A percentile compares a stretch with the other conserved stretches of the same genome.
These are phyloP conservation scores for Russula vinacea DNA, from an alignment of 768 basidiomycete genomes.

Conservation along the genomic window DNA sequence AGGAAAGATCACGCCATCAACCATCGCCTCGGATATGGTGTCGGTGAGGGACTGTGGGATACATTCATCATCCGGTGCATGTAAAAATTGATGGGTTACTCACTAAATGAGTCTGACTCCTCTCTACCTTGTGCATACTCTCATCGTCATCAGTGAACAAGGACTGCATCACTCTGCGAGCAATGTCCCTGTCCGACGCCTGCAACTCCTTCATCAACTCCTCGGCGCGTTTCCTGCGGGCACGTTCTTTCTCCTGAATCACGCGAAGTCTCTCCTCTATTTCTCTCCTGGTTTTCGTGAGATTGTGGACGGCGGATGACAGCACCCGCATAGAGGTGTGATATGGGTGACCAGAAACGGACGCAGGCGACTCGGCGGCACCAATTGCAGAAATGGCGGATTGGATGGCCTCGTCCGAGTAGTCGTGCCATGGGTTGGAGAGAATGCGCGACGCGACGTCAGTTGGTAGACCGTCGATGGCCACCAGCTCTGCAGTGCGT, in stretches of 20 bases:
- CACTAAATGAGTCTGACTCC: conserved; percentile 60
- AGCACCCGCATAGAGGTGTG: conserved; percentile 65
- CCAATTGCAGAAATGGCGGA: conserved; percentile 53
- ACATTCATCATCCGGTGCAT: not conserved
- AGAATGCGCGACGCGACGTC: conserved; percentile 50
- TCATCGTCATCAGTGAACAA: conserved; percentile 54
- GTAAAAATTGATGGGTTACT: conserved; percentile 30
- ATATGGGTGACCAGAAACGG: conserved; percentile 53
- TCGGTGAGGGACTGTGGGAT: conserved; percentile 43
- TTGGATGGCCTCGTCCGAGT: conserved; percentile 72
- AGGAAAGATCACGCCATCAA: conserved; percentile 47
- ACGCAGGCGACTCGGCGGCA: conserved; percentile 46
- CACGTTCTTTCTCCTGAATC: conserved; percentile 59
- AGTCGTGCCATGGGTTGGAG: conserved; percentile 71
- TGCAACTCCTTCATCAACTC: conserved; percentile 55
- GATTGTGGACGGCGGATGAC: conserved; percentile 60
- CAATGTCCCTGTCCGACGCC: conserved; percentile 62
- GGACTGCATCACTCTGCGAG: conserved; percentile 61
- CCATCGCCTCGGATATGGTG: conserved; percentile 47
- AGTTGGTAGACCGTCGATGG: conserved; percentile 15
- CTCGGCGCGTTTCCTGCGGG: conserved; percentile 50
- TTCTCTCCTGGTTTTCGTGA: conserved; percentile 56
- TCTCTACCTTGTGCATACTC: conserved; percentile 46
- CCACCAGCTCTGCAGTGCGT: conserved; percentile 12
- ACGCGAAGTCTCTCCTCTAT: conserved; percentile 56